These are phyloP conservation scores for Gentiana straminea DNA, from an alignment of 257 asterid species.

Conservation along the genomic window DNA sequence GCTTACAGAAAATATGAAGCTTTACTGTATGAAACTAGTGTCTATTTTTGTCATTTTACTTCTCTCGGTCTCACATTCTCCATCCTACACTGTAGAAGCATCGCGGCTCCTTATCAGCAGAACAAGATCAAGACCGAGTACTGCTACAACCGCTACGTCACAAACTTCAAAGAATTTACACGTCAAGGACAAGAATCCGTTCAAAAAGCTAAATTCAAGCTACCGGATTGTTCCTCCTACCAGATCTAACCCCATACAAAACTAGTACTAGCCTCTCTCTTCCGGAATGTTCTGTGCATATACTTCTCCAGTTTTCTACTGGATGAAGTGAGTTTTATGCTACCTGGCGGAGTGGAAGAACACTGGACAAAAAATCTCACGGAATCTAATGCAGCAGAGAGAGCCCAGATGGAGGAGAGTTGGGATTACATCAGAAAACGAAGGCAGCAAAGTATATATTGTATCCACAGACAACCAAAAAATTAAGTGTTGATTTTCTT, in stretches of 20 bases:
- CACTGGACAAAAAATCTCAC: constrained; percentile 6
- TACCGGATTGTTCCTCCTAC: constrained; percentile 21
- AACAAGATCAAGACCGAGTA: constrained; percentile 1
- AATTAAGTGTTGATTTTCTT: too few relatives aligned
- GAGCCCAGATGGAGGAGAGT: too few relatives aligned
- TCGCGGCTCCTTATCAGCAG: constrained; percentile 3
- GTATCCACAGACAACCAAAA: too few relatives aligned
- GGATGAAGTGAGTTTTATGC: constrained; percentile 6
- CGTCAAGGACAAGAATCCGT: constrained; percentile 8
- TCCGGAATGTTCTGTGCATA: constrained; percentile 3
- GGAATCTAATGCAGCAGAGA: neutral
- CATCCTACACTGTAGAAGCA: constrained; percentile 3
- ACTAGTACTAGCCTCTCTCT: constrained; percentile 14
- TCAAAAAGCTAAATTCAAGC: constrained; percentile 17
- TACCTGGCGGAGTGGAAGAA: constrained; percentile 10
- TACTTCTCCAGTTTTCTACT: neutral
- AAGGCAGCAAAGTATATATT: too few relatives aligned
- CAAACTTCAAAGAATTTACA: constrained; percentile 6
- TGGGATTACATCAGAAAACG: too few relatives aligned
- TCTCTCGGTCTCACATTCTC: constrained; percentile 2
- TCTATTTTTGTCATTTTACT: constrained; percentile 3
- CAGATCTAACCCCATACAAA: constrained; percentile 26
- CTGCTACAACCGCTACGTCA: constrained; percentile 7
- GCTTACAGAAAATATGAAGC: constrained; percentile 4
- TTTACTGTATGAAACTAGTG: neutral